Percentiles rank a stretch among this genome's conserved stretches.
phyloP scores from a whole-genome alignment of 371 early-diverging fungal species.

The Capillidium rhysosporum region DNA sequence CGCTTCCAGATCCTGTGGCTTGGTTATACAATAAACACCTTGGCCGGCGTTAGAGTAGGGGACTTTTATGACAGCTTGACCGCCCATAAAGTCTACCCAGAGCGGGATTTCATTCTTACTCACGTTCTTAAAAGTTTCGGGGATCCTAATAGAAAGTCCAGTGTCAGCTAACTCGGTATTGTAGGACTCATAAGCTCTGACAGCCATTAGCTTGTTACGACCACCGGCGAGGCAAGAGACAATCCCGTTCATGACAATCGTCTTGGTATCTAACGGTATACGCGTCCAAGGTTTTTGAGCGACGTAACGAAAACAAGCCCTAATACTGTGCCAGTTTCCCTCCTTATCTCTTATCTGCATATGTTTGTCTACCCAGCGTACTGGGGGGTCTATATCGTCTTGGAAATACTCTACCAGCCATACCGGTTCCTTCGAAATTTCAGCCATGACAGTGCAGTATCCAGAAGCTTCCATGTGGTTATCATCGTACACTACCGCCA shows the following conservation, averaged over 20 bases:
- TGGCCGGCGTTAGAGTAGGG: conserved; percentile 89
- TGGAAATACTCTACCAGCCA: conserved; percentile 68
- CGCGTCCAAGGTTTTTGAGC: conserved; percentile 89
- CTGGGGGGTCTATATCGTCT: conserved; percentile 55
- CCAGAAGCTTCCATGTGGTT: conserved; percentile 83
- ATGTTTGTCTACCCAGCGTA: conserved; percentile 61
- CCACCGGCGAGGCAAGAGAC: conserved; percentile 84
- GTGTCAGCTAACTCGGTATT: conserved; percentile 54
- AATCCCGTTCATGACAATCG: conserved; percentile 73
- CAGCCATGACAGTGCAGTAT: conserved; percentile 75
- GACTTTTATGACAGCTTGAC: conserved; percentile 79
- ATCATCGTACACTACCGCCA: conserved; percentile 81
- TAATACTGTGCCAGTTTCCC: conserved; percentile 61
- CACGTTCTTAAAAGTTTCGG: conserved; percentile 79
- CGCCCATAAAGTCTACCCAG: conserved; percentile 73
- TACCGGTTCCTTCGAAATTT: conserved; percentile 57
- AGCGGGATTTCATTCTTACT: conserved; percentile 69
- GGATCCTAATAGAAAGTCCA: conserved; percentile 58
- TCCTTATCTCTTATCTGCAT: conserved; percentile 46
- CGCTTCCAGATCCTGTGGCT: conserved; percentile 40
- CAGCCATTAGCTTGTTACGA: conserved; percentile 89
- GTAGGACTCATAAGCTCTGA: conserved; percentile 74
- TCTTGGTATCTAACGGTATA: conserved; percentile 61
- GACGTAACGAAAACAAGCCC: conserved; percentile 81
- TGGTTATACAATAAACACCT: conserved; percentile 86